Base-by-base conservation (phyloP, 495 filamentous ascomycete genomes). In the Podospora sp. region DNA sequence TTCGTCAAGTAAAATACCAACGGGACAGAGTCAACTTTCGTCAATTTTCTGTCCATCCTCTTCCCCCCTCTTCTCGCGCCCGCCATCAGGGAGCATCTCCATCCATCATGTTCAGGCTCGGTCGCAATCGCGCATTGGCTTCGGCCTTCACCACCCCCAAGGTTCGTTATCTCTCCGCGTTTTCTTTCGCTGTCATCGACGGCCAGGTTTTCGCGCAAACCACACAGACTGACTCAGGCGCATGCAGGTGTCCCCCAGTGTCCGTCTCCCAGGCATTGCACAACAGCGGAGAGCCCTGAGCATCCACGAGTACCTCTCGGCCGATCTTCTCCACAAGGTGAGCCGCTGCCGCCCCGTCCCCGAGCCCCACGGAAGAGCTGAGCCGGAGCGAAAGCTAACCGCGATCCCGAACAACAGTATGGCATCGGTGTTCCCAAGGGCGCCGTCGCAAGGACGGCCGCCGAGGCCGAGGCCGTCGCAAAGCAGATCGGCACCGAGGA, bases 251-350 rank as follows among this genome's bases (percentile, higher is more conserved):
- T 70, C 80, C 33, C 80, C 81, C 71, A 72, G 79, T 61, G 60
- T 75, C 73, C 79, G 81, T 77, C 73, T 81, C 67, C 76, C 78
- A 60, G 76, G 78, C 66, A 49, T 81, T 57, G 77, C 80, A 53
- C 82, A 83, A 76, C 94, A 76, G 73, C 67, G 89, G 83, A 89
- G 95, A 78, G 89, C 90, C 70, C 87, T 99, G 71, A 94, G 92
- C 69, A 96, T 98, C 71, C 95, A 99, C 84, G 95, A 99, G 82
- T 97, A 97, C 84, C 88, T 93, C 74, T 97, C 95, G 59, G 92
- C 93, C 71, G 89, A 91, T 68, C 88, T 99, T 62, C 85, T 99
- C 72, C 89, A 91, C 81, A 83, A 87, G 81, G 94, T 97, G 67
- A 76, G 75, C 64, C 11, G 40, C 40, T 65, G 26, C 65, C 63